These are phyloP conservation scores for Trapa incisa DNA, from an alignment of 345 rosid species.

Conservation along the genomic window DNA sequence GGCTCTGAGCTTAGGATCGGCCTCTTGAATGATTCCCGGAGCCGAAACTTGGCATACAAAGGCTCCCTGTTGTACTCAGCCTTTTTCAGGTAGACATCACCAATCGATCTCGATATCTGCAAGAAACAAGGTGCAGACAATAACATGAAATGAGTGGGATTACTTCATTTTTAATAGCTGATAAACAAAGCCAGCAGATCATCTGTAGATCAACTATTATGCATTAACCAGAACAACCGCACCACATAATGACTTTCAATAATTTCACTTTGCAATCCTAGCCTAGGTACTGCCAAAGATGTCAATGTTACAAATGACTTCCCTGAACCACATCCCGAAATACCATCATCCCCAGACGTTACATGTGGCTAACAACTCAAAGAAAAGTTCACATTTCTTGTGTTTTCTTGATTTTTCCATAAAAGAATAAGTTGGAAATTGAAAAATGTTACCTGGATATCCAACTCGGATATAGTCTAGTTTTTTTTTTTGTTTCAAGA, in stretches of 20 bases:
- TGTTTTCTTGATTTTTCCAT: neutral
- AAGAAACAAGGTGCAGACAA: neutral
- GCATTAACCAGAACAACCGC: neutral
- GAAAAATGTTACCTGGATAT: neutral
- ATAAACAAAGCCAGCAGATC: neutral
- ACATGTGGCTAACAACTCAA: neutral
- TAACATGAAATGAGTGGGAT: neutral
- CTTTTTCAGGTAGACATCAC: slow-evolving; percentile 80
- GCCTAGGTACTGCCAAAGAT: neutral
- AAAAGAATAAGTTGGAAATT: neutral
- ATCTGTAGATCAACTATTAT: neutral
- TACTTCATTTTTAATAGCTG: neutral
- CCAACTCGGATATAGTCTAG: neutral
- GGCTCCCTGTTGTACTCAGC: slow-evolving; percentile 89
- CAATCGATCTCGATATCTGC: slow-evolving; percentile 89
- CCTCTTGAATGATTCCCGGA: slow-evolving; percentile 65
- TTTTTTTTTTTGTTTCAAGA: neutral
- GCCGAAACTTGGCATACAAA: slow-evolving; percentile 61
- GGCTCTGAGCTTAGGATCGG: slow-evolving; percentile 91
- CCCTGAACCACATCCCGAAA: neutral
- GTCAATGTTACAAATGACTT: neutral
- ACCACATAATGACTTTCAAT: neutral
- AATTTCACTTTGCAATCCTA: neutral
- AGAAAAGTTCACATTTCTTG: neutral
- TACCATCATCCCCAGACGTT: neutral